These are phyloP conservation scores for Metarhizium rileyi DNA, from an alignment of 2,329 filamentous ascomycete genomes.

Conservation along the genomic window DNA sequence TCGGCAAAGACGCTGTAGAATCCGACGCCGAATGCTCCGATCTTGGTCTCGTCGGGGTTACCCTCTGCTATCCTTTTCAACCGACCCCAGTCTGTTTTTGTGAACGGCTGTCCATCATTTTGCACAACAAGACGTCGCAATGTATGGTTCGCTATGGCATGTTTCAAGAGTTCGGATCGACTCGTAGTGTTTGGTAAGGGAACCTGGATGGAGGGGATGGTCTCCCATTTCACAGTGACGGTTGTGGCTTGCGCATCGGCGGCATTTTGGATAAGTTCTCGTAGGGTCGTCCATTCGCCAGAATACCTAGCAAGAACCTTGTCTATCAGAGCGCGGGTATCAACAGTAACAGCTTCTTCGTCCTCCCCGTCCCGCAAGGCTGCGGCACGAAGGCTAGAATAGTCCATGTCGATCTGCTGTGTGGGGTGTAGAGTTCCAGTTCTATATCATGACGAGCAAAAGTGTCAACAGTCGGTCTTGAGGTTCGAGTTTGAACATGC, in stretches of 20 bases:
- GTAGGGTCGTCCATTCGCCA: conserved; percentile 82
- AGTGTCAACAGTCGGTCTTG: not conserved
- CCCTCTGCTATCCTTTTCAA: conserved; percentile 97
- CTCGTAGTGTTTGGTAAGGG: conserved; percentile 58
- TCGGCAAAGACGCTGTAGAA: conserved; percentile 99
- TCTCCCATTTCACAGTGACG: conserved; percentile 88
- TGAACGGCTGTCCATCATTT: conserved; percentile 85
- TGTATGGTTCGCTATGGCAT: conserved; percentile 76
- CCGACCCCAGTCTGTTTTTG: conserved; percentile 82
- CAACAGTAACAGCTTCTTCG: conserved; percentile 95
- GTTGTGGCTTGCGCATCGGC: conserved; percentile 88
- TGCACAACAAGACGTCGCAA: conserved; percentile 79
- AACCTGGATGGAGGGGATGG: conserved; percentile 68
- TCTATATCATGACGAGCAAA: not conserved
- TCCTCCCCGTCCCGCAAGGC: conserved; percentile 80
- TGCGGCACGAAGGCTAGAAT: conserved; percentile 70
- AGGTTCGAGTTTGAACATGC: not conserved
- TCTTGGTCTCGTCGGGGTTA: conserved; percentile 98
- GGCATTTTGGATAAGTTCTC: conserved; percentile 97
- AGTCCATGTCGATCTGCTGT: conserved; percentile 46
- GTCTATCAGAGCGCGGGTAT: conserved; percentile 92
- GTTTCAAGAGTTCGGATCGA: conserved; percentile 65
- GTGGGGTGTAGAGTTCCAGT: not conserved
- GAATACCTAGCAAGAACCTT: conserved; percentile 95
- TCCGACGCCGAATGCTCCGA: conserved; percentile 94